phyloP scores from a whole-genome alignment of 116 monocot species.

The Cymodocea nodosa region DNA sequence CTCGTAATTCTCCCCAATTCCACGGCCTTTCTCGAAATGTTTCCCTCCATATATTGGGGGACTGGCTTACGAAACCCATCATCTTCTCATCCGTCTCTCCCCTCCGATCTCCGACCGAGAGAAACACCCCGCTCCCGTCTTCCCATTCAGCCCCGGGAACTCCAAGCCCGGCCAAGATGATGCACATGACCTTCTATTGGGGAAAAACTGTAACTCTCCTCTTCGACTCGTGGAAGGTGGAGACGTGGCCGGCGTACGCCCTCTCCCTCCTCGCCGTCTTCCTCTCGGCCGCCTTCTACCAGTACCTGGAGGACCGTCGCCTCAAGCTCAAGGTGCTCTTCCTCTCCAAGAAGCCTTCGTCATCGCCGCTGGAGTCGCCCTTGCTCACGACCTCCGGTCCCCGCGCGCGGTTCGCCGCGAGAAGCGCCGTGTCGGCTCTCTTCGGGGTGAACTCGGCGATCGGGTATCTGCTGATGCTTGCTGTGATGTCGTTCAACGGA shows the following conservation, averaged over 20 bases:
- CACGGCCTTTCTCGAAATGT: too few relatives aligned
- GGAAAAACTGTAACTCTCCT: slow-evolving; percentile 76
- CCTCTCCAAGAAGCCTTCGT: neutral
- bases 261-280: slow-evolving; percentile 67
- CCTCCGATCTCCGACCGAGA: neutral
- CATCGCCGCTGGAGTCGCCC: slow-evolving; percentile 7
- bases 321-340: slow-evolving; percentile 21
- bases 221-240: slow-evolving; percentile 68
- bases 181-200: slow-evolving; percentile 99
- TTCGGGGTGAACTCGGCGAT: slow-evolving; percentile 22
- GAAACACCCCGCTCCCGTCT: neutral
- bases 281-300: slow-evolving; percentile 72
- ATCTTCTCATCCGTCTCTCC: neutral
- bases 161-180: slow-evolving; percentile 37
- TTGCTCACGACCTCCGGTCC: slow-evolving; percentile 3
- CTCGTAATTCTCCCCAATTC: neutral
- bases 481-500: slow-evolving; percentile 24
- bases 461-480: slow-evolving; percentile 32
- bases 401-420: neutral
- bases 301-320: slow-evolving; percentile 74
- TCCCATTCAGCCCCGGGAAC: neutral
- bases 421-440: slow-evolving; percentile 6
- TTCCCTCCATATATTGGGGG: too few relatives aligned
- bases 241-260: slow-evolving; percentile 52
- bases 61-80: too few relatives aligned